Conservation (phyloP, 2,329 filamentous ascomycete species). For the Apiospora saccharicola region DNA sequence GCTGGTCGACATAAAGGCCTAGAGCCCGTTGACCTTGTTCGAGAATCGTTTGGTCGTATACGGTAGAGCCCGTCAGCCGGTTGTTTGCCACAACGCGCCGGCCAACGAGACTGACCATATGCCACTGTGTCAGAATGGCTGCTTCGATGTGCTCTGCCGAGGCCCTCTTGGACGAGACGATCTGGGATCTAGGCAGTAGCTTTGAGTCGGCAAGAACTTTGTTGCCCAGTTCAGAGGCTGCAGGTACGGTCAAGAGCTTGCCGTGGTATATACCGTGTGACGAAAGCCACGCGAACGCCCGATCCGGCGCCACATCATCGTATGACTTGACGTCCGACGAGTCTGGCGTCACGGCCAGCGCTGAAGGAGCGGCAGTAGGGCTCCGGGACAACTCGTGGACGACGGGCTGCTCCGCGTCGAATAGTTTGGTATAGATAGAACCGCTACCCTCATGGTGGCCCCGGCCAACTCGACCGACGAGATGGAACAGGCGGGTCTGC, state of each 20-base stretch:
- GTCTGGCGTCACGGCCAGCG: conserved; percentile 80
- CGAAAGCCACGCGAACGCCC: conserved; percentile 89
- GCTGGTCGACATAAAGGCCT: conserved; percentile 86
- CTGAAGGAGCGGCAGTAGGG: conserved; percentile 66
- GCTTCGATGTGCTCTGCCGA: conserved; percentile 78
- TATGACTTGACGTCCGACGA: conserved; percentile 60
- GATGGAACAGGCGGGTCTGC: conserved; percentile 78
- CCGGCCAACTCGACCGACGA: conserved; percentile 78
- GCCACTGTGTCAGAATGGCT: conserved; percentile 91
- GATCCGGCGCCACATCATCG: conserved; percentile 68
- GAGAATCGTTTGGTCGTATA: conserved; percentile 88
- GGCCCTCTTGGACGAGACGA: conserved; percentile 71
- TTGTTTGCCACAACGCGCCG: conserved; percentile 86
- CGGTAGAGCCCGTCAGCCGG: conserved; percentile 81
- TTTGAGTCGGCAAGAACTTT: conserved; percentile 82
- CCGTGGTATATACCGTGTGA: conserved; percentile 89
- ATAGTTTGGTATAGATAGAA: conserved; percentile 86
- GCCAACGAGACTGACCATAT: conserved; percentile 84
- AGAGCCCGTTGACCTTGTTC: conserved; percentile 80
- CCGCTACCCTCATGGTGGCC: conserved; percentile 79
- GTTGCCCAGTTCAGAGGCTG: conserved; percentile 70
- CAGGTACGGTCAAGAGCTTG: conserved; percentile 70
- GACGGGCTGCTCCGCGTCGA: conserved; percentile 84
- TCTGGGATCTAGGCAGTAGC: conserved; percentile 75
- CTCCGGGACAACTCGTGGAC: conserved; percentile 75